A percentile compares a stretch with the other conserved stretches of the same genome.
These are phyloP conservation scores for Striga asiatica DNA, from an alignment of 257 asterid genomes.

Conservation along the genomic window DNA sequence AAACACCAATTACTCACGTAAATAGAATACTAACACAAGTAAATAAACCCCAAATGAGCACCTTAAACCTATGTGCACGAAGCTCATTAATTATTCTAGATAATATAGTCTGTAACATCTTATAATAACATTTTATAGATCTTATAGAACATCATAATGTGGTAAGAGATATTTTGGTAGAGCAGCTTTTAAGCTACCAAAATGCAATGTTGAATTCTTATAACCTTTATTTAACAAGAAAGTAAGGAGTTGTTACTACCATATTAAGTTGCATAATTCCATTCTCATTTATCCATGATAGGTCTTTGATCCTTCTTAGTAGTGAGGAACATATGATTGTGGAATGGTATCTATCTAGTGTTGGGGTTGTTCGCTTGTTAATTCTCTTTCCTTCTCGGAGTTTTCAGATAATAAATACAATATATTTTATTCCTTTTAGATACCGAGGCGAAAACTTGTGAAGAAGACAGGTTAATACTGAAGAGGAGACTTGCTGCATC, in stretches of 20 bases:
- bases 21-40: no score
- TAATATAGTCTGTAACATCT: no score
- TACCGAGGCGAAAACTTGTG: constrained; percentile 55
- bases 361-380: background rate
- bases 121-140: background rate
- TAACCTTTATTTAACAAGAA: no score
- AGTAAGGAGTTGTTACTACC: no score
- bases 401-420: background rate
- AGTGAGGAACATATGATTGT: constrained; percentile 1
- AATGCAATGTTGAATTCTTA: no score
- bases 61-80: no score
- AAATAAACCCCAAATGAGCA: no score
- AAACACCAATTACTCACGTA: no score
- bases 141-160: no score
- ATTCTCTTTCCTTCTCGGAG: background rate
- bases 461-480: constrained; percentile 48
- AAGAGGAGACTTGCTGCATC: constrained; percentile 74
- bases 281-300: no score
- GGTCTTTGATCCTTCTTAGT: constrained; percentile 3
- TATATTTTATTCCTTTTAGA: constrained; percentile 32
- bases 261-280: no score
- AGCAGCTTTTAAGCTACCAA: background rate
- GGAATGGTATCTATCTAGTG: background rate
- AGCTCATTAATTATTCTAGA: no score
- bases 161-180: background rate